These are phyloP conservation scores for Peronospora tabacina DNA, from an alignment of 352 stramenopile genomes.

Conservation along the genomic window DNA sequence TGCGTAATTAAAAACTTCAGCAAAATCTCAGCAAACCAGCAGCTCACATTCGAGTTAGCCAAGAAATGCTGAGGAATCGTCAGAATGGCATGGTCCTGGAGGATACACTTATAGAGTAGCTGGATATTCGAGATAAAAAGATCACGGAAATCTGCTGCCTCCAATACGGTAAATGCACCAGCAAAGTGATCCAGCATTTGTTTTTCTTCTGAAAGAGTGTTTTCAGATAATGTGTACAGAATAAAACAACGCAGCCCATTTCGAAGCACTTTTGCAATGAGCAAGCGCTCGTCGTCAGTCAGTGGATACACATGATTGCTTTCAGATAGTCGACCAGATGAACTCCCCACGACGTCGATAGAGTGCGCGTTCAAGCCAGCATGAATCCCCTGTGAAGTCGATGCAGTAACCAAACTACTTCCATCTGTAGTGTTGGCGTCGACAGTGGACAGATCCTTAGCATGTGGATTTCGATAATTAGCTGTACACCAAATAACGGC, in stretches of 20 bases:
- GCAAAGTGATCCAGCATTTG: slow-evolving; percentile 97
- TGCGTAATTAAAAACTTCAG: slow-evolving; percentile 92
- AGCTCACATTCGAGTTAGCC: slow-evolving; percentile 88
- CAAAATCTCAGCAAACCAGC: slow-evolving; percentile 92
- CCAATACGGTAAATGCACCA: slow-evolving; percentile 93
- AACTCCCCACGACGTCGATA: slow-evolving; percentile 14
- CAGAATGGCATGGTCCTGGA: slow-evolving; percentile 90
- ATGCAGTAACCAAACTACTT: slow-evolving; percentile 17
- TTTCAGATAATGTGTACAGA: slow-evolving; percentile 87
- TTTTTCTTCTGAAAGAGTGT: slow-evolving; percentile 85
- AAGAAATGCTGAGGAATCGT: slow-evolving; percentile 93
- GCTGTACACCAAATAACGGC: slow-evolving; percentile 97
- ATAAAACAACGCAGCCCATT: slow-evolving; percentile 91
- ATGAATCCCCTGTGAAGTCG: slow-evolving; percentile 17
- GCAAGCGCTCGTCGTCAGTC: slow-evolving; percentile 87
- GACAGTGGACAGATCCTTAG: slow-evolving; percentile 73
- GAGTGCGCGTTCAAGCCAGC: slow-evolving; percentile 16
- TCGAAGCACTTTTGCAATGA: slow-evolving; percentile 92
- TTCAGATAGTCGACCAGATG: slow-evolving; percentile 17
- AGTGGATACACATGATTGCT: slow-evolving; percentile 70
- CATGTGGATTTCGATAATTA: slow-evolving; percentile 87
- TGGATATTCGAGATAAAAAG: slow-evolving; percentile 87
- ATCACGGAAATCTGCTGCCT: slow-evolving; percentile 91
- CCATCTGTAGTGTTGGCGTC: slow-evolving; percentile 44
- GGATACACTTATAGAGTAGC: slow-evolving; percentile 88